Percentiles rank a stretch among this genome's conserved stretches.
Conservation (phyloP, 75 land plant species). For the Picea glauca region DNA sequence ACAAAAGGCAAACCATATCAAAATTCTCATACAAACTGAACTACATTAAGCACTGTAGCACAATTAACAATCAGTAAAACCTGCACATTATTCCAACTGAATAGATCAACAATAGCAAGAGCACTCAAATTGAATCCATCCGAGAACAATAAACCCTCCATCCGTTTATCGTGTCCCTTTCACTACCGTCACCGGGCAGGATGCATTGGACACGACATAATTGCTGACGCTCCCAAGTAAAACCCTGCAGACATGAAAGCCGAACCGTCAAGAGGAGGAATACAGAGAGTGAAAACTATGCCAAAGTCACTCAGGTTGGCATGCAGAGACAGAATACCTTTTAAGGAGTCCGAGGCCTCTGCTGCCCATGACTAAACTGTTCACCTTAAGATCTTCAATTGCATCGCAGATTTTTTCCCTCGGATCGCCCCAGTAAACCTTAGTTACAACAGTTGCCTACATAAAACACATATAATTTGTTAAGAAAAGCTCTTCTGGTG, state of each 20-base stretch:
- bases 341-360: slow-evolving; percentile 50
- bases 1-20: no score
- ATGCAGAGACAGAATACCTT: slow-evolving; percentile 20
- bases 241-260: slow-evolving; percentile 23
- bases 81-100: no score
- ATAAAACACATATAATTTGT: background rate
- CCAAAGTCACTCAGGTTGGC: background rate
- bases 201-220: slow-evolving; percentile 38
- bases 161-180: slow-evolving; percentile 6
- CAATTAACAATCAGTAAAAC: no score
- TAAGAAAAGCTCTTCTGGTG: background rate
- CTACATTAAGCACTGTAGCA: no score
- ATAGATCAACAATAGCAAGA: no score
- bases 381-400: slow-evolving; percentile 35
- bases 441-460: slow-evolving; percentile 35
- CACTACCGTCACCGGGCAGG: slow-evolving; percentile 53
- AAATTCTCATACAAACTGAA: no score
- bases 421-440: slow-evolving; percentile 63
- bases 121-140: no score
- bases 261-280: background rate
- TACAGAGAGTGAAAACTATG: no score
- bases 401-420: slow-evolving; percentile 59
- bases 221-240: slow-evolving; percentile 55
- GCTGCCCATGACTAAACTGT: slow-evolving; percentile 49
- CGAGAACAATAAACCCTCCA: no score